These are phyloP conservation scores for Plasmodium sp. DNA, from an alignment of 169 alveolate species.

Conservation along the genomic window DNA sequence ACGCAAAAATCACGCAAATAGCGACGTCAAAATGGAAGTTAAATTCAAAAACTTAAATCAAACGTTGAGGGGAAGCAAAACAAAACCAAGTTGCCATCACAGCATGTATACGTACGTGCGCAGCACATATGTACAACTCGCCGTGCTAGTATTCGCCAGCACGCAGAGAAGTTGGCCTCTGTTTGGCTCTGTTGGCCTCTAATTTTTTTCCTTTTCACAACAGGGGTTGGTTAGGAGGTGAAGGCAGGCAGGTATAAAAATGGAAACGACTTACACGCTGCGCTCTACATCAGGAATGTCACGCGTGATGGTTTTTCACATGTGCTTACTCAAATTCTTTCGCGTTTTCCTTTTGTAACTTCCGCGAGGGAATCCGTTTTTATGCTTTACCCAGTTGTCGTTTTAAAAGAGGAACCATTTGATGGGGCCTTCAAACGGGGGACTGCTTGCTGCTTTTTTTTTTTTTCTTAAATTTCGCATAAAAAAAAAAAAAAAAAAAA, in stretches of 20 bases:
- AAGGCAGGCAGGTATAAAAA: background rate
- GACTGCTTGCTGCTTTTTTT: background rate
- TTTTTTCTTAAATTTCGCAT: too few species aligned
- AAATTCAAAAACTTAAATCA: background rate
- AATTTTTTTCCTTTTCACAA: background rate
- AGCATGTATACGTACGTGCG: background rate
- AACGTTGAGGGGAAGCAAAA: background rate
- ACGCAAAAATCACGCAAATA: too few species aligned
- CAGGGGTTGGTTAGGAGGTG: background rate
- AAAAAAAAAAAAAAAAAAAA: too few species aligned
- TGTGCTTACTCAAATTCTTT: background rate
- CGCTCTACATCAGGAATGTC: background rate
- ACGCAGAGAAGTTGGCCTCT: background rate
- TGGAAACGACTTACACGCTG: background rate
- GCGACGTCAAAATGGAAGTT: background rate
- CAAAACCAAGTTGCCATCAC: background rate
- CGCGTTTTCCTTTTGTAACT: background rate
- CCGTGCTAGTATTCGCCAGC: background rate
- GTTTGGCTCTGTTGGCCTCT: too few species aligned
- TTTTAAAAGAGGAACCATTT: background rate
- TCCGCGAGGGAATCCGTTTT: background rate
- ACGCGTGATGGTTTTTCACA: background rate
- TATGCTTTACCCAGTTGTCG: background rate
- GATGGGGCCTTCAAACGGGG: background rate
- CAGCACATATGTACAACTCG: background rate